Conservation (phyloP, 2,329 filamentous ascomycete genomes). For the Calonectria hawksworthii region DNA sequence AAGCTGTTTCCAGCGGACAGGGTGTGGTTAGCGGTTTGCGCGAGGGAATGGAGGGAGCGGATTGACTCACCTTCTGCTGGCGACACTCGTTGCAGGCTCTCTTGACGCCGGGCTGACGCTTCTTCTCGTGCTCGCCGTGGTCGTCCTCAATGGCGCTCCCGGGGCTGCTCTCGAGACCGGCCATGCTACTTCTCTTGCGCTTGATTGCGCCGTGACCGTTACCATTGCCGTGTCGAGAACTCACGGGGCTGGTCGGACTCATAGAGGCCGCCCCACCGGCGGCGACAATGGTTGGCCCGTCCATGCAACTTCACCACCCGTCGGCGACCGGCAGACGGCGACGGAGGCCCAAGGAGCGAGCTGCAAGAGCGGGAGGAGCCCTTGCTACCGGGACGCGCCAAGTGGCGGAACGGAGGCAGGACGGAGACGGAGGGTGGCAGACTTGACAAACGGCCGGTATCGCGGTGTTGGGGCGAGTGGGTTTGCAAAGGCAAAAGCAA, state of each 20-base stretch:
- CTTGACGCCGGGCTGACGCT: constrained; percentile 79
- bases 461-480: constrained; percentile 44
- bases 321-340: constrained; percentile 35
- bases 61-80: constrained; percentile 81
- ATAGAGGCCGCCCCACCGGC: constrained; percentile 63
- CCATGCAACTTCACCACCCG: constrained; percentile 56
- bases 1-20: constrained; percentile 63
- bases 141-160: constrained; percentile 66
- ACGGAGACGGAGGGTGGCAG: constrained; percentile 27
- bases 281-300: constrained; percentile 62
- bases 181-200: constrained; percentile 70
- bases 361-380: constrained; percentile 22
- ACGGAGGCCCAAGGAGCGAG: constrained; percentile 21
- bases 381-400: constrained; percentile 29
- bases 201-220: constrained; percentile 58
- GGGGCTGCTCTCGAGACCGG: constrained; percentile 70
- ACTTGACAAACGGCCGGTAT: constrained; percentile 41
- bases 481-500: constrained; percentile 39
- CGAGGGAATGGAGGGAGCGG: background rate
- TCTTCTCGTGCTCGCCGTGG: constrained; percentile 72
- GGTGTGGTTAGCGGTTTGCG: constrained; percentile 26
- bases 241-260: constrained; percentile 70
- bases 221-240: constrained; percentile 64
- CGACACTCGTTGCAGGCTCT: constrained; percentile 88
- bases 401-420: constrained; percentile 30